Evolutionary conservation across 306 rosid genomes (phyloP), one percentile per base, ranked within the genome.

Genomic region (Clitoria ternatea): DNA sequence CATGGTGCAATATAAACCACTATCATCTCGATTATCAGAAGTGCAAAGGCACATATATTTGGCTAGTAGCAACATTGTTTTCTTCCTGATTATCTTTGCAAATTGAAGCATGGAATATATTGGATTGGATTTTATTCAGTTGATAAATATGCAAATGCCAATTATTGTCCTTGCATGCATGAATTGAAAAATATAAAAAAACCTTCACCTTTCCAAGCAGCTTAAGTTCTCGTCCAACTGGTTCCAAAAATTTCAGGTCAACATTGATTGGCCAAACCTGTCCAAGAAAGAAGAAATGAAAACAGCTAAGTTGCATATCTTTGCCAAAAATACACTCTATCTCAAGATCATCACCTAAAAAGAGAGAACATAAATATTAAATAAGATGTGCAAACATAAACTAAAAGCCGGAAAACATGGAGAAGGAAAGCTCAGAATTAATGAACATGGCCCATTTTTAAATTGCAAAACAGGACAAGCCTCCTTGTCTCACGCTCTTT

Each of bases 241-340:
- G 98, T 86, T 94, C 96, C 82, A 94, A 36, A 73, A 94, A 76
- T 52, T 89, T 85, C 70, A 94, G 74, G 82, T 94, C 69, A 27
- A 90, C 81, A 14, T 36, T 73, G 13, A 94, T 72, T 6, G 97
- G 98, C 98, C 98, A 94, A 49, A 94, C 94, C 98, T 93, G 89
- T 70, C 64, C 73, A 77, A 47, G 73, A 23, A 59, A 33, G 66
- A 60, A 69, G 61, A 14, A 17, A 61, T 11, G 59, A 66, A 57
- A 57, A 61, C 42, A 27, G 47, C 57, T 32, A 56, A 66, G 36
- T 8, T 30, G 49, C n/a, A 39, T 19, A 45, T 50, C 69, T 66
- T 24, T n/a, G 20, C 8, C 42, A 15, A 57, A 57, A 47, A n/a
- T 26, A 50, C 19, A 66, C 37, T 42, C 35, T 66, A 33, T 37